Evolutionary conservation across 1,284 basidiomycete genomes (phyloP).

Genomic region (Agaricales sp.): DNA sequence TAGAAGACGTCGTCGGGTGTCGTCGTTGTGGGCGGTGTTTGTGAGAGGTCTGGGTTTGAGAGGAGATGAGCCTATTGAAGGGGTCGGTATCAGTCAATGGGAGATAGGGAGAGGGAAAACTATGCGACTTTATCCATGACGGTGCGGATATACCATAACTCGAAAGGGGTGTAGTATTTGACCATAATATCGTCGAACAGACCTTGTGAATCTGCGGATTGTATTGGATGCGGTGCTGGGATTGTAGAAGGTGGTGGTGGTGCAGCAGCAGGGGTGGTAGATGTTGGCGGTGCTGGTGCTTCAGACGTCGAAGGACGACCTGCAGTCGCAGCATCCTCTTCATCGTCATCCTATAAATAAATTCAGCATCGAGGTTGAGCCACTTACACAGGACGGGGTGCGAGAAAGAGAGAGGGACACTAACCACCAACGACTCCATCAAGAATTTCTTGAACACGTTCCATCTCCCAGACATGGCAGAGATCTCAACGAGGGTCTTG

Average conservation of each 20-base stretch:
- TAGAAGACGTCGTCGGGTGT: slow-evolving; percentile 93
- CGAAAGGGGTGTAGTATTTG: slow-evolving; percentile 81
- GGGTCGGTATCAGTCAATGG: slow-evolving; percentile 1
- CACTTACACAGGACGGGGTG: background rate
- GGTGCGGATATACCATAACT: slow-evolving; percentile 86
- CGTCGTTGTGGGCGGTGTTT: slow-evolving; percentile 51
- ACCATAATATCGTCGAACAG: slow-evolving; percentile 63
- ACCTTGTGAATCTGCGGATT: slow-evolving; percentile 44
- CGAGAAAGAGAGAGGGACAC: slow-evolving; percentile 7
- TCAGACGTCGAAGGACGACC: background rate
- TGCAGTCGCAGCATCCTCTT: background rate
- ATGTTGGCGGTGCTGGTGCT: background rate
- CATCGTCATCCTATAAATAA: background rate
- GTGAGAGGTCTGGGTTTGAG: slow-evolving; percentile 57
- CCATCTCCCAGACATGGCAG: slow-evolving; percentile 89
- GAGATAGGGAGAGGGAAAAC: slow-evolving; percentile 1
- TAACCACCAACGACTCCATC: slow-evolving; percentile 60
- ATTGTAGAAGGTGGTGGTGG: background rate
- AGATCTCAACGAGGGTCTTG: slow-evolving; percentile 76
- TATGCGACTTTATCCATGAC: slow-evolving; percentile 73
- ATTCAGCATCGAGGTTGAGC: background rate
- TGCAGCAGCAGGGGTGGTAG: background rate
- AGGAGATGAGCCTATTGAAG: slow-evolving; percentile 49
- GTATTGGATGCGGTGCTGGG: slow-evolving; percentile 19
- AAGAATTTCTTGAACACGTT: slow-evolving; percentile 86